Evolutionary conservation across 495 filamentous ascomycete genomes (phyloP).

Genomic region (Aspergillus leporis): DNA sequence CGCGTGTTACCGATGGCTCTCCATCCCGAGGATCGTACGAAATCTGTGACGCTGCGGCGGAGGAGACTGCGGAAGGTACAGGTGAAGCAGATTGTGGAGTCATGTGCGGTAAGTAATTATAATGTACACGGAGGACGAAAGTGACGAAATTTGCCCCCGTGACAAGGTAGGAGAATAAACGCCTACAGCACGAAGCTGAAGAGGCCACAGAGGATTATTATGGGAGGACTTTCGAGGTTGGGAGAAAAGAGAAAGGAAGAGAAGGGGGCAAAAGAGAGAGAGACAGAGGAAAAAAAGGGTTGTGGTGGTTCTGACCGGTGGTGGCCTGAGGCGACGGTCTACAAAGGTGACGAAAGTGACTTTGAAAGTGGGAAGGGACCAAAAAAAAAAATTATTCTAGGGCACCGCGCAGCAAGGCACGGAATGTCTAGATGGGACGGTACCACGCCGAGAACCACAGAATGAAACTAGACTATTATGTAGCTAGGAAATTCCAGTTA

Average conservation of each 20-base stretch:
- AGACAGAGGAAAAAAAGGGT: constrained; percentile 29
- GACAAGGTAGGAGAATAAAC: constrained; percentile 12
- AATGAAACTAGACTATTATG: constrained; percentile 14
- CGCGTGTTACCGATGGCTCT: constrained; percentile 47
- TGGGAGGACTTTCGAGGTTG: constrained; percentile 7
- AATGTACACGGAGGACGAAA: constrained; percentile 18
- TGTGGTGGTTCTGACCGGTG: constrained; percentile 23
- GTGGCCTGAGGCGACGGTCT: constrained; percentile 36
- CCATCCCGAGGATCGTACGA: constrained; percentile 43
- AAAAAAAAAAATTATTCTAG: constrained; percentile 14
- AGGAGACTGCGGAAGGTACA: constrained; percentile 48
- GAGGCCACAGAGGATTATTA: constrained; percentile 14
- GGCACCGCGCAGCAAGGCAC: constrained; percentile 25
- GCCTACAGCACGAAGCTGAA: constrained; percentile 29
- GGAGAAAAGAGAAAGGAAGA: constrained; percentile 12
- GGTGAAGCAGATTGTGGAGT: constrained; percentile 47
- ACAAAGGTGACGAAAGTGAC: constrained; percentile 37
- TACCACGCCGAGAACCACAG: constrained; percentile 18
- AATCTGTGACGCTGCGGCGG: constrained; percentile 43
- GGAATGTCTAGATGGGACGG: constrained; percentile 29
- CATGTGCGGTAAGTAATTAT: constrained; percentile 43
- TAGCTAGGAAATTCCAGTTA: constrained; percentile 7
- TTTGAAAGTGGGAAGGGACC: constrained; percentile 8
- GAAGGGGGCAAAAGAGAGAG: constrained; percentile 15
- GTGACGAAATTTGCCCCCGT: constrained; percentile 17